Evolutionary conservation across 192 early-diverging fungal species (phyloP).

Genomic region (Pecoramyces ruminantium): DNA sequence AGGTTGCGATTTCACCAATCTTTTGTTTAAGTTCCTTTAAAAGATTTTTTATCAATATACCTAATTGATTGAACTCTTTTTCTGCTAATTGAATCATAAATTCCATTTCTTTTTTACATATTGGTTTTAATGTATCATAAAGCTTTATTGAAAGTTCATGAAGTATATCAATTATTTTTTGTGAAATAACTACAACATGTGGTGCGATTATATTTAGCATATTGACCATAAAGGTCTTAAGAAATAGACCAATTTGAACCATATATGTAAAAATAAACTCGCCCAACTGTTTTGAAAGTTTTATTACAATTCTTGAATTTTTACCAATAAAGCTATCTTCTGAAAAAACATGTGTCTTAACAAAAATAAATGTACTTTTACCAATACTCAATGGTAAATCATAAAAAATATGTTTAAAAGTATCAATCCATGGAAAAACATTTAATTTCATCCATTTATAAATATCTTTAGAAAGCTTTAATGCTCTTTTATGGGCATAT

Average conservation of each 20-base stretch:
- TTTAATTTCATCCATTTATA: not conserved
- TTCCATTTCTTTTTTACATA: not conserved
- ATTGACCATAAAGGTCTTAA: not conserved
- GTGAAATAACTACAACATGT: not conserved
- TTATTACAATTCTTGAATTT: not conserved
- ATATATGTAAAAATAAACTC: not conserved
- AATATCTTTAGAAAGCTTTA: not conserved
- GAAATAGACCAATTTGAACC: not conserved
- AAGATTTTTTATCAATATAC: not conserved
- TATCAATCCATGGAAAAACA: not conserved
- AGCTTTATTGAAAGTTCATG: not conserved
- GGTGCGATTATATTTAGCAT: not conserved
- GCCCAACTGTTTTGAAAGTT: not conserved
- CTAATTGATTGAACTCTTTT: not conserved
- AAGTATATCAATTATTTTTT: not conserved
- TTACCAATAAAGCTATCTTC: not conserved
- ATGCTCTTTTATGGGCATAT: not conserved
- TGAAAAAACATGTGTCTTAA: not conserved
- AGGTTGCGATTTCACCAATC: not conserved
- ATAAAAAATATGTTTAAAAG: not conserved
- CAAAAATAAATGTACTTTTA: not conserved
- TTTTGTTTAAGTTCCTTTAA: not conserved
- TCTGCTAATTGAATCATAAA: not conserved
- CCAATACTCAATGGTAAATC: not conserved
- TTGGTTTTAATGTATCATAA: not conserved